Percentiles rank a stretch among this genome's conserved stretches.
Conservation (phyloP, 208 protist species). For the Trypanosoma scelopori region DNA sequence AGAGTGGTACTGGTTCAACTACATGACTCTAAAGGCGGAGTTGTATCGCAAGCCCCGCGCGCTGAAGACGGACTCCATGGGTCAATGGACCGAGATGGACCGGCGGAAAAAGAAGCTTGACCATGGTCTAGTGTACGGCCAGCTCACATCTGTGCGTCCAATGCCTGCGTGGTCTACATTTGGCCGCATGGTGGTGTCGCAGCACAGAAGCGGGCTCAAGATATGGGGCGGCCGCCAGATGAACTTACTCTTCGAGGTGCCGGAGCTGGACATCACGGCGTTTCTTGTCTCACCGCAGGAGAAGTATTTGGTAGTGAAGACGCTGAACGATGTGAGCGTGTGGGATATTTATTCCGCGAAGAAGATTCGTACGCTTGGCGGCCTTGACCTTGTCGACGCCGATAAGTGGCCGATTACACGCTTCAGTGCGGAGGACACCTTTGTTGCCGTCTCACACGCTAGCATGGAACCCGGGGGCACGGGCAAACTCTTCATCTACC, state of each 20-base stretch:
- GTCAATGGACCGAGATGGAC: constrained; percentile 83
- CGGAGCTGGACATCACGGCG: constrained; percentile 60
- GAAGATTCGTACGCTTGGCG: constrained; percentile 80
- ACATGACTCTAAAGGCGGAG: constrained; percentile 69
- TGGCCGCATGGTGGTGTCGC: constrained; percentile 83
- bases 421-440: constrained; percentile 86
- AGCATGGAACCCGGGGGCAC: constrained; percentile 44
- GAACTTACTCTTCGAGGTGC: constrained; percentile 81
- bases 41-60: constrained; percentile 73
- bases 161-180: constrained; percentile 86
- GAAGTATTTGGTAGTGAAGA: constrained; percentile 88
- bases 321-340: constrained; percentile 76
- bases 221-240: constrained; percentile 85
- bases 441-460: constrained; percentile 79
- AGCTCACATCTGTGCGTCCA: constrained; percentile 55
- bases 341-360: constrained; percentile 78
- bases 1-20: constrained; percentile 89
- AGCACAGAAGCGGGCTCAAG: constrained; percentile 68
- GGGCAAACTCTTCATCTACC: constrained; percentile 80
- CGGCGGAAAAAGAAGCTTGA: constrained; percentile 58
- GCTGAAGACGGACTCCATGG: constrained; percentile 63
- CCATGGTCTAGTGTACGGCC: constrained; percentile 63
- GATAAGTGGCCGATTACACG: constrained; percentile 85
- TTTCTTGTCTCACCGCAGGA: constrained; percentile 87
- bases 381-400: constrained; percentile 73